Evolutionary conservation across 169 alveolate species (phyloP).

Genomic region (Blepharisma undulans): DNA sequence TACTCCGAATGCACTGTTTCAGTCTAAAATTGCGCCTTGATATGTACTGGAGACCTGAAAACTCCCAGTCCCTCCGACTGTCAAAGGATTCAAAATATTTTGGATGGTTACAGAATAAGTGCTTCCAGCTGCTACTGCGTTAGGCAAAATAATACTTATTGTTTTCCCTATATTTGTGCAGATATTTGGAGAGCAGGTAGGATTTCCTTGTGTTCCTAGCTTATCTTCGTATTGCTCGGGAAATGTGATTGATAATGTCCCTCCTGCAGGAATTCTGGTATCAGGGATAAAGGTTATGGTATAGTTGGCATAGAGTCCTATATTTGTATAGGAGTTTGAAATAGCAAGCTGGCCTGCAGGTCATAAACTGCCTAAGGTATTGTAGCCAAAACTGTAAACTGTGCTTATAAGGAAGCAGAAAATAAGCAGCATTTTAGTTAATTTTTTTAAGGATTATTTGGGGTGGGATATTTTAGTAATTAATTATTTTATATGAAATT

Average conservation of each 20-base stretch:
- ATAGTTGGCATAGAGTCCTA: slow-evolving; percentile 5
- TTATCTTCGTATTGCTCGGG: slow-evolving; percentile 36
- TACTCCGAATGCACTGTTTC: slow-evolving; percentile 17
- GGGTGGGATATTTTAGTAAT: background rate
- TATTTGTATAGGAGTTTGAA: slow-evolving; percentile 24
- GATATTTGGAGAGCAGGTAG: background rate
- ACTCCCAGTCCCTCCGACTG: slow-evolving; percentile 41
- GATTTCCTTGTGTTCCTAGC: slow-evolving; percentile 35
- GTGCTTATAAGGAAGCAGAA: background rate
- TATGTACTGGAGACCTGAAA: background rate
- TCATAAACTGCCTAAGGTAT: background rate
- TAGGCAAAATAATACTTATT: background rate
- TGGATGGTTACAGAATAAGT: slow-evolving; percentile 9
- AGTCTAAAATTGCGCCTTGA: background rate
- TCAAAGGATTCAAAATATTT: slow-evolving; percentile 15
- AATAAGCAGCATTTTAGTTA: background rate
- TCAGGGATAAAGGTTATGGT: slow-evolving; percentile 14
- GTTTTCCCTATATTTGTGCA: background rate
- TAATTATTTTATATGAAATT: no score
- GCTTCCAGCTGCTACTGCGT: background rate
- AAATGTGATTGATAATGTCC: slow-evolving; percentile 10
- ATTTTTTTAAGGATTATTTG: background rate
- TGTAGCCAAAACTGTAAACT: slow-evolving; percentile 8
- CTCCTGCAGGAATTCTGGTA: slow-evolving; percentile 21
- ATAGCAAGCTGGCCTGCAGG: slow-evolving; percentile 34